Conservation (phyloP, 768 basidiomycete genomes). For the Tubosaeta sp. region DNA sequence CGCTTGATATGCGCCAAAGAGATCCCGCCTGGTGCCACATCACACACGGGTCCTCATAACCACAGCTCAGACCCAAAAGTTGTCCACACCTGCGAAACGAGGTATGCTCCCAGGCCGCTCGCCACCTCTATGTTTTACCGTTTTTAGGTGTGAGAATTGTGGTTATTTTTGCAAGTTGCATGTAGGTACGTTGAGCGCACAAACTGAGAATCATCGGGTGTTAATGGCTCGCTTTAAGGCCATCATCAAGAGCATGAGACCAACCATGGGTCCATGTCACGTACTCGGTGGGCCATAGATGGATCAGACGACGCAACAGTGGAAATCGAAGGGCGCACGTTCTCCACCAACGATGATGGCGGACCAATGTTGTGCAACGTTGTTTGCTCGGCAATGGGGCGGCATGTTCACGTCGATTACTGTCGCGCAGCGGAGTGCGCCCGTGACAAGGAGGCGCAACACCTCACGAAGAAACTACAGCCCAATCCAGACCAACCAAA, state of each 20-base stretch:
- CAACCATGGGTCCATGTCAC: slow-evolving; percentile 57
- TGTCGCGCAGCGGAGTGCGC: no score
- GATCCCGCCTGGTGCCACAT: slow-evolving; percentile 39
- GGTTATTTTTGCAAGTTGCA: slow-evolving; percentile 58
- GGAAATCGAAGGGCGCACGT: slow-evolving; percentile 54
- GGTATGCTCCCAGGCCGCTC: no score
- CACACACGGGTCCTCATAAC: slow-evolving; percentile 46
- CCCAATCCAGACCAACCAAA: slow-evolving; percentile 48
- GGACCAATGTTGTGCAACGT: slow-evolving; percentile 50
- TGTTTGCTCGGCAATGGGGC: no score
- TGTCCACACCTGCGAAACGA: slow-evolving; percentile 53
- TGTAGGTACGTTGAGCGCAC: slow-evolving; percentile 34
- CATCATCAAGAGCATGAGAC: no score
- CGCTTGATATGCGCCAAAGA: slow-evolving; percentile 45
- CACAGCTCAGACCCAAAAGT: slow-evolving; percentile 43
- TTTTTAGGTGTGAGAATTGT: slow-evolving; percentile 47
- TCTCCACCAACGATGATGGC: slow-evolving; percentile 50
- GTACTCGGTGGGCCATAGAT: slow-evolving; percentile 53
- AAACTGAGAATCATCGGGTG: slow-evolving; percentile 37
- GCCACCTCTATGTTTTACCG: background rate
- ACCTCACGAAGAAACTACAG: slow-evolving; percentile 38
- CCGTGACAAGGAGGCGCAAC: no score
- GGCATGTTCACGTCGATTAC: slow-evolving; percentile 43
- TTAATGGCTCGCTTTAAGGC: background rate
- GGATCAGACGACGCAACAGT: slow-evolving; percentile 45